Base-by-base conservation (phyloP, 2,329 filamentous ascomycete species). In the Dothistroma septosporum region DNA sequence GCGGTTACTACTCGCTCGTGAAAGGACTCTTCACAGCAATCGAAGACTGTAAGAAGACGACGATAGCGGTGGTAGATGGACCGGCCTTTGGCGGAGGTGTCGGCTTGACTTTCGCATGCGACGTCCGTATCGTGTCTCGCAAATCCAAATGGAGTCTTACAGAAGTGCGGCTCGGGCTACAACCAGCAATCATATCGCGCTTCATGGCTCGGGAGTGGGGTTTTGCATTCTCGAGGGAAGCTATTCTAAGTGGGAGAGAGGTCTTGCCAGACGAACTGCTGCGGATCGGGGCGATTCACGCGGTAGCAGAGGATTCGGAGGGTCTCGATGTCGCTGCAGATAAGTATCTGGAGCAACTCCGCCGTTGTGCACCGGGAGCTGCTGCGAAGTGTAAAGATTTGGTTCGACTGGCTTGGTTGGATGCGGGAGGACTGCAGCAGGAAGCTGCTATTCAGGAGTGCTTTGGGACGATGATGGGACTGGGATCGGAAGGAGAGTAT, bases 171-270 rank as follows among this genome's bases (percentile, higher is more conserved):
- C 61, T 68, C 12, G 66, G 66, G 16, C 54, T 68, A 6, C 53
- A 60, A 19, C 66, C 66, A 7, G 66, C 66, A 4, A 65, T 60
- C n/a, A 66, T 68, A 9, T 68, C 66, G 33, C 64, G 56, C 44
- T 64, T 64, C 35, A 61, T 67, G 61, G 56, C 63, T 28, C 57
- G 64, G 8, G 64, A 67, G 55, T 64, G 59, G 63, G 65, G 65
- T 0, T 57, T 63, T 0, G 46, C 66, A 22, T 62, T 67, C 46
- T 41, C 53, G 4, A 57, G 66, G 8, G 65, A 66, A 57, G 63
- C 63, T 16, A 64, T 66, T 53, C 55, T 67, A 1, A 54, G 59
- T 35, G 65, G 59, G 1, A 53, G 64, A 41, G 58, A 59, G 53
- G 60, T 66, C 10, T 55, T 33, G 16, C 53, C 63, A 0, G 59